Conservation (phyloP, 2,329 filamentous ascomycete species). For the Alternaria postmessia region DNA sequence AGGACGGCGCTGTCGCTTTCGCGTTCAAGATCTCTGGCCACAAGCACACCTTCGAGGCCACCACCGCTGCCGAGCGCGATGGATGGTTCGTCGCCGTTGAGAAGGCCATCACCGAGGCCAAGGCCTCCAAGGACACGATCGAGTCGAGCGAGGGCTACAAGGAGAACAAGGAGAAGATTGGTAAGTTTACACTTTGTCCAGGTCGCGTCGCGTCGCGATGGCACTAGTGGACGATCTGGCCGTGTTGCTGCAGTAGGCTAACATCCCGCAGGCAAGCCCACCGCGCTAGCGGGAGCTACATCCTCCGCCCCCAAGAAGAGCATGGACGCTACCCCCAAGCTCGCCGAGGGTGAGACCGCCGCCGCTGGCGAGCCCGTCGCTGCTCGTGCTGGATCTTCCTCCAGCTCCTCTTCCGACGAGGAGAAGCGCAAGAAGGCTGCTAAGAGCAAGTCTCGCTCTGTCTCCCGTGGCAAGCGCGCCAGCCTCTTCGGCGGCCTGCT, state of each 20-base stretch:
- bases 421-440: conserved; percentile 57
- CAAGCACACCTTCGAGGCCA: conserved; percentile 94
- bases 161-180: conserved; percentile 76
- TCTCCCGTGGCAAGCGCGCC: conserved; percentile 63
- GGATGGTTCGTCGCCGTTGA: conserved; percentile 87
- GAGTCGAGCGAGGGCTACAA: conserved; percentile 88
- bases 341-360: conserved; percentile 42
- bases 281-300: conserved; percentile 48
- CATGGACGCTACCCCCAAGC: conserved; percentile 55
- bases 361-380: conserved; percentile 27
- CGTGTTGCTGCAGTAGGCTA: conserved; percentile 46
- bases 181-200: conserved; percentile 54
- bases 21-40: conserved; percentile 83
- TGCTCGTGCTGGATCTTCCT: conserved; percentile 50
- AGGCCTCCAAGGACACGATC: conserved; percentile 77
- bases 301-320: conserved; percentile 58
- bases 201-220: conserved; percentile 32
- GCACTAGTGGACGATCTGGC: conserved; percentile 37
- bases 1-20: conserved; percentile 83
- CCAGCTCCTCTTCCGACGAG: conserved; percentile 56
- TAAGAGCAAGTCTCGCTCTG: conserved; percentile 67
- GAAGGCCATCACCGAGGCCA: conserved; percentile 68
- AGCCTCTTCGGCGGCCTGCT: conserved; percentile 67
- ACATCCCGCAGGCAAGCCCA: conserved; percentile 52
- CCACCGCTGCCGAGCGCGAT: conserved; percentile 76